Evolutionary conservation across 1,284 basidiomycete genomes (phyloP).

Genomic region (Microbotryum scabiosae): DNA sequence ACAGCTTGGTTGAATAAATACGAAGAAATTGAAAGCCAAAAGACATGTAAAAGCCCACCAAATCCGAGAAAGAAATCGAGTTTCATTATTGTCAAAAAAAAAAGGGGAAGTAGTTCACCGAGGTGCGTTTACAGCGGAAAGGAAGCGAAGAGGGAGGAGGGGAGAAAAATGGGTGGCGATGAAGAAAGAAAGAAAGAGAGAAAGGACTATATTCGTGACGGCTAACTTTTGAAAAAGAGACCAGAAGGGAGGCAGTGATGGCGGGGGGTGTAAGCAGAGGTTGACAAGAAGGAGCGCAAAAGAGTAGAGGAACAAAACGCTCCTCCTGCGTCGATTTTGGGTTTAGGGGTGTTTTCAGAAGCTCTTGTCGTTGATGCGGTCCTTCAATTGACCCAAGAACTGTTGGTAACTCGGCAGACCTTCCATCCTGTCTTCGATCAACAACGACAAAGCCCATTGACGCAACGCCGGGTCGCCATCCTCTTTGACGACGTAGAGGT

Average conservation of each 20-base stretch:
- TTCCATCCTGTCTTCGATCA: conserved; percentile 95
- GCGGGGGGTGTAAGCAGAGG: background rate
- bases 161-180: too few species aligned
- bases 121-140: too few species aligned
- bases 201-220: too few species aligned
- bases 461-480: conserved; percentile 91
- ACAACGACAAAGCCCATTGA: conserved; percentile 85
- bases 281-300: background rate
- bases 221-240: too few species aligned
- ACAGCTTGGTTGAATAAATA: background rate
- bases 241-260: too few species aligned
- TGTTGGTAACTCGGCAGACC: conserved; percentile 91
- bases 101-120: too few species aligned
- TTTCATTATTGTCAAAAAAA: too few species aligned
- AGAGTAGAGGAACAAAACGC: background rate
- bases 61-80: too few species aligned
- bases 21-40: background rate
- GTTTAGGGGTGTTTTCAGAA: conserved; percentile 6
- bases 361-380: conserved; percentile 29
- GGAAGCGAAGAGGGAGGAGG: too few species aligned
- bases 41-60: background rate
- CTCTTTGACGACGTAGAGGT: conserved; percentile 96
- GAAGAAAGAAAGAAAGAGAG: too few species aligned
- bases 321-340: background rate
- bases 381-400: conserved; percentile 52